These are phyloP conservation scores for Penicillium sp. DNA, from an alignment of 2,329 filamentous ascomycete genomes.

Conservation along the genomic window DNA sequence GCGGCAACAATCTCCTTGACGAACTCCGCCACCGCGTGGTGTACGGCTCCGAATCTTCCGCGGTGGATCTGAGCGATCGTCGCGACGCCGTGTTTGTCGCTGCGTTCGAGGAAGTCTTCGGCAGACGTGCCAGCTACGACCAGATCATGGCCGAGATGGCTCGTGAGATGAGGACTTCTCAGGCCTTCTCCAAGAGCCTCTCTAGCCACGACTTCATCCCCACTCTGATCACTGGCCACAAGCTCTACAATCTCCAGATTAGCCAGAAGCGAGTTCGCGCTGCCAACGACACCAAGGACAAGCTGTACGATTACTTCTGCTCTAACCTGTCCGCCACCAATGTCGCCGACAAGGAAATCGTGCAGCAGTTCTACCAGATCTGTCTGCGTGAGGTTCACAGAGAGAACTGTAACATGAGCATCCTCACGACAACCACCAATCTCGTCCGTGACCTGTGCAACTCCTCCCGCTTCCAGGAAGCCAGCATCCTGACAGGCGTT, in stretches of 20 bases:
- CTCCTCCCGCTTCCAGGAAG: conserved; percentile 30
- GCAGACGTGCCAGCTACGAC: conserved; percentile 34
- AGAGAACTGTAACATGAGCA: conserved; percentile 30
- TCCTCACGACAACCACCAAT: conserved; percentile 26
- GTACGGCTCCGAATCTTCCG: conserved; percentile 38
- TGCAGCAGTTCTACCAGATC: conserved; percentile 33
- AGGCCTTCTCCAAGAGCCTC: conserved; percentile 35
- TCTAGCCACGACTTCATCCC: conserved; percentile 33
- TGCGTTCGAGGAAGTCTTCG: conserved; percentile 44
- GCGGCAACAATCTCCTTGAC: conserved; percentile 43
- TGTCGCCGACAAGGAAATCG: conserved; percentile 24
- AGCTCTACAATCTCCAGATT: conserved; percentile 27
- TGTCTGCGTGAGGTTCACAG: conserved; percentile 30
- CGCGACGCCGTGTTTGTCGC: conserved; percentile 46
- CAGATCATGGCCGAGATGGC: conserved; percentile 45
- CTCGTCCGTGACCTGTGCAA: conserved; percentile 32
- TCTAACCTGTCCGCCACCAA: conserved; percentile 28
- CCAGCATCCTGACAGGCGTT: conserved; percentile 32
- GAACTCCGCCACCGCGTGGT: conserved; percentile 52
- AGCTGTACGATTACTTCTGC: conserved; percentile 39
- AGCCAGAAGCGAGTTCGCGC: conserved; percentile 30
- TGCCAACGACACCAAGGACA: conserved; percentile 29
- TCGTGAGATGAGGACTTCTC: conserved; percentile 43
- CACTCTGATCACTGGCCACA: conserved; percentile 30
- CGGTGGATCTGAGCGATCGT: conserved; percentile 29